These are phyloP conservation scores for Euphorbia lathyris DNA, from an alignment of 345 rosid genomes.

Conservation along the genomic window DNA sequence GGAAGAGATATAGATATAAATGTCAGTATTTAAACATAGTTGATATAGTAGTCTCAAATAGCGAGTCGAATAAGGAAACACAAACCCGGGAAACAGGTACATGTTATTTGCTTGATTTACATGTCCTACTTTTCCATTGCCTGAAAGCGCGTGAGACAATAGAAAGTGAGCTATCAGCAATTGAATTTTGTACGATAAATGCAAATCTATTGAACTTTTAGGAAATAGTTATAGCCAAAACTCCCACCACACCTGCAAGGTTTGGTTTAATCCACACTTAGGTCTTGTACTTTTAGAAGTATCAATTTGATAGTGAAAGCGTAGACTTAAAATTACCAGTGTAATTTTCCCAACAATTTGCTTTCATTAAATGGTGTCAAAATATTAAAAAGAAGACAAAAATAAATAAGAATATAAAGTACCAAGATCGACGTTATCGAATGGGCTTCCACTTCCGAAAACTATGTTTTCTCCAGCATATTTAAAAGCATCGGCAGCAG, in stretches of 20 bases:
- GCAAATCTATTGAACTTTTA: too few relatives aligned
- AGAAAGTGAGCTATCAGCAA: background rate
- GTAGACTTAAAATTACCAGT: too few relatives aligned
- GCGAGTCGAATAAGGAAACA: slow-evolving; percentile 21
- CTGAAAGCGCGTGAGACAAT: slow-evolving; percentile 37
- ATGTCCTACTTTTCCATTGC: slow-evolving; percentile 81
- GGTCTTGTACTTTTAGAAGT: background rate
- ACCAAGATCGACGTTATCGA: slow-evolving; percentile 83
- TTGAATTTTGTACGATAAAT: background rate
- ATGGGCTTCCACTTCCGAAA: slow-evolving; percentile 99
- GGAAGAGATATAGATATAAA: slow-evolving; percentile 1
- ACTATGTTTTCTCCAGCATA: slow-evolving; percentile 85
- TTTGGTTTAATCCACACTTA: too few relatives aligned
- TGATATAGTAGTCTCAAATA: background rate
- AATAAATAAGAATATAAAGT: slow-evolving; percentile 15
- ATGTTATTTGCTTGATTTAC: slow-evolving; percentile 99
- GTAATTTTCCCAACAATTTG: slow-evolving; percentile 1
- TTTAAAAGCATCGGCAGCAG: slow-evolving; percentile 92
- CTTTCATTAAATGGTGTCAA: slow-evolving; percentile 10
- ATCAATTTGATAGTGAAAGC: too few relatives aligned
- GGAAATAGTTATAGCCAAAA: background rate
- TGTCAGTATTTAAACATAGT: slow-evolving; percentile 2
- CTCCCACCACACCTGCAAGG: background rate
- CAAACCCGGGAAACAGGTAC: slow-evolving; percentile 98
- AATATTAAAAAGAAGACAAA: slow-evolving; percentile 17